phyloP scores from a whole-genome alignment of 108 stramenopile species.

The Cyclotella cryptica region DNA sequence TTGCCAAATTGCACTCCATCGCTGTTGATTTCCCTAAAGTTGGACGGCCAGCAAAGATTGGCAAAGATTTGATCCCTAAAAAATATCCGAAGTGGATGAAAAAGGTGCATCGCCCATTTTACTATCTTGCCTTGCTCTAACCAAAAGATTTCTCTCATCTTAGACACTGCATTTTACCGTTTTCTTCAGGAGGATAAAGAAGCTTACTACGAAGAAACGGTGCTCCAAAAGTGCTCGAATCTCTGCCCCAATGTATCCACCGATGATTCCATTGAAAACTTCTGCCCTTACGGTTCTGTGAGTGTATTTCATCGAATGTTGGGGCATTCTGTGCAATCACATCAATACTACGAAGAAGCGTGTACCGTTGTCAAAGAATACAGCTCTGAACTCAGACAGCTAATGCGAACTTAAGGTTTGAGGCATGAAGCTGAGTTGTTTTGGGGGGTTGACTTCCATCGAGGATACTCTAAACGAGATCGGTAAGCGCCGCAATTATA shows the following conservation, averaged over 20 bases:
- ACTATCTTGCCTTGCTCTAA: too few species aligned
- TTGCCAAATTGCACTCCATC: slow-evolving; percentile 1
- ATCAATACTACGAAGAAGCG: neutral
- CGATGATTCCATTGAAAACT: neutral
- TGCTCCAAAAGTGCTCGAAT: neutral
- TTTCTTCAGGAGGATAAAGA: neutral
- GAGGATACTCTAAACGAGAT: neutral
- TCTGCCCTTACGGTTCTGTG: neutral
- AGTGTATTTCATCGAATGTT: neutral
- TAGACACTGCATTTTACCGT: neutral
- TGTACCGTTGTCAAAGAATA: neutral
- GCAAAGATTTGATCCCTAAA: neutral
- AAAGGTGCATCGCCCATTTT: neutral
- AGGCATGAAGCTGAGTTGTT: neutral
- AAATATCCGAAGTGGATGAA: neutral
- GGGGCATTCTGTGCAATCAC: neutral
- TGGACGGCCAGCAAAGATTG: neutral
- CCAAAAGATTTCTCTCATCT: too few species aligned
- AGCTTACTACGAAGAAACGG: neutral
- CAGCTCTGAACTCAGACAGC: neutral
- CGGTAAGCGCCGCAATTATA: neutral
- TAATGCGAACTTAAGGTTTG: neutral
- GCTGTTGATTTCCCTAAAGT: neutral
- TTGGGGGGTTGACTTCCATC: slow-evolving; percentile 1
- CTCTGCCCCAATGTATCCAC: neutral